These are phyloP conservation scores for Debaryomyces fabryi DNA, from an alignment of 1,139 yeast genomes.

Conservation along the genomic window DNA sequence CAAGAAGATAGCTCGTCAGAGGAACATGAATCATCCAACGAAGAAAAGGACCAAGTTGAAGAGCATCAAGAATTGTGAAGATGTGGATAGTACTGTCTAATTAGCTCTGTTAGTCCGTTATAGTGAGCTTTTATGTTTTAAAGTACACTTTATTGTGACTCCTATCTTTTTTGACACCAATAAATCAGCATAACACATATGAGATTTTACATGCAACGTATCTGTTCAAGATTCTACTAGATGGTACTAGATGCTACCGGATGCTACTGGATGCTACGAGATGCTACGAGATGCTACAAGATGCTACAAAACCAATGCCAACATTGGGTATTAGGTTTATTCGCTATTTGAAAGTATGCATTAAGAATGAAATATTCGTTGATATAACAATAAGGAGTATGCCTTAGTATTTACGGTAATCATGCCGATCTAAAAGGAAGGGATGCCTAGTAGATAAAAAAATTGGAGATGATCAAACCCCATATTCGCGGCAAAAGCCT, in stretches of 20 bases:
- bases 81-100: neutral
- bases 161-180: neutral
- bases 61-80: neutral
- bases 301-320: no score
- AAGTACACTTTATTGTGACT: neutral
- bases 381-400: neutral
- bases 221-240: no score
- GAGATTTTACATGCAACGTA: neutral
- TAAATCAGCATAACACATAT: neutral
- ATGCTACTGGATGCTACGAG: no score
- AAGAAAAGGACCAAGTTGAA: neutral
- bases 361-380: neutral
- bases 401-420: neutral
- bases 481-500: neutral
- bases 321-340: neutral
- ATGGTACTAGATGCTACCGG: no score
- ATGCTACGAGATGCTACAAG: neutral
- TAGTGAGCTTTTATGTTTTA: neutral
- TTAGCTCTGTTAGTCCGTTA: neutral
- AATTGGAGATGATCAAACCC: neutral
- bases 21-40: neutral
- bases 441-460: neutral
- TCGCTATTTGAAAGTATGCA: neutral
- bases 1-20: neutral
- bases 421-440: neutral